Conservation (phyloP, 441 rosid genomes). For the Biscutella laevigata region DNA sequence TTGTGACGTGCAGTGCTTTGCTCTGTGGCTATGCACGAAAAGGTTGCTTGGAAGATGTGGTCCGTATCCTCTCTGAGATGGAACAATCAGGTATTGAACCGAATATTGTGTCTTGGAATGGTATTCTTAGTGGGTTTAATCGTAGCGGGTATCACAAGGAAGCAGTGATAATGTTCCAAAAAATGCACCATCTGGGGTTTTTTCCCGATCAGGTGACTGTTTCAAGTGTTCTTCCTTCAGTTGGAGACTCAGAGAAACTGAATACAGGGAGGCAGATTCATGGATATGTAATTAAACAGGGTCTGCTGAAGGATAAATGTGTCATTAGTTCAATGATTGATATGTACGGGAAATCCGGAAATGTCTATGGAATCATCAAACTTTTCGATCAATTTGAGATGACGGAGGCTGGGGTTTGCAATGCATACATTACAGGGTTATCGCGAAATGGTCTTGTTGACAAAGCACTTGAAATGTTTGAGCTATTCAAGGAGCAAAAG, state of each 20-base stretch:
- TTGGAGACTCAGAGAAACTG: conserved; percentile 34
- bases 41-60: conserved; percentile 37
- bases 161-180: conserved; percentile 35
- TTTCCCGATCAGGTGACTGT: conserved; percentile 35
- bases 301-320: conserved; percentile 34
- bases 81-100: conserved; percentile 27
- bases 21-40: conserved; percentile 41
- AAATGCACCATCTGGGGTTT: conserved; percentile 41
- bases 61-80: conserved; percentile 30
- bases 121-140: conserved; percentile 52
- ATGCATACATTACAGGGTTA: conserved; percentile 46
- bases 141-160: conserved; percentile 36
- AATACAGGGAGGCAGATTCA: conserved; percentile 42
- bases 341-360: conserved; percentile 52
- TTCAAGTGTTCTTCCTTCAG: conserved; percentile 47
- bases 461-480: conserved; percentile 43
- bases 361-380: conserved; percentile 26
- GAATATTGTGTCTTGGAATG: conserved; percentile 54
- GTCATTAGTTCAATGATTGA: conserved; percentile 42
- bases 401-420: conserved; percentile 40
- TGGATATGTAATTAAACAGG: conserved; percentile 37
- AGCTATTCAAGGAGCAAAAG: conserved; percentile 30
- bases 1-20: conserved; percentile 48
- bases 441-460: conserved; percentile 47
- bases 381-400: conserved; percentile 31